Percentiles rank a stretch among this genome's conserved stretches.
phyloP scores from a whole-genome alignment of 352 stramenopile species.

The Pythium rishiriense region DNA sequence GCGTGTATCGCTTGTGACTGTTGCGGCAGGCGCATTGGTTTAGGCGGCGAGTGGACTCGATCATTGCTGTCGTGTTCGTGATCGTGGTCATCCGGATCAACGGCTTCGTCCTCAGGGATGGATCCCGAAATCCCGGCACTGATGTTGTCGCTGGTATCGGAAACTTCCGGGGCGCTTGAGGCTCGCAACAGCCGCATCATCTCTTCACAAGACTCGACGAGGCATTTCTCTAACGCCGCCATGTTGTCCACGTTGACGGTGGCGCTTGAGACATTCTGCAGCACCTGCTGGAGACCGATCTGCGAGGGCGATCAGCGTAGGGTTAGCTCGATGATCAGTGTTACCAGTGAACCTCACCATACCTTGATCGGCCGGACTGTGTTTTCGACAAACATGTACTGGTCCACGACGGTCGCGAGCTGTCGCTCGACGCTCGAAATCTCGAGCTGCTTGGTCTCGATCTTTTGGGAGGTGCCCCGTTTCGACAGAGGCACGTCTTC shows the following conservation, averaged over 20 bases:
- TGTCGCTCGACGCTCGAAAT: constrained; percentile 58
- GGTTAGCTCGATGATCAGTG: no score
- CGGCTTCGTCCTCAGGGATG: constrained; percentile 17
- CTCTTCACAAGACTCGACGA: constrained; percentile 66
- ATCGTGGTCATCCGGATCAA: constrained; percentile 8
- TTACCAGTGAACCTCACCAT: background rate
- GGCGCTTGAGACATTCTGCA: constrained; percentile 74
- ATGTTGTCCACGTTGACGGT: constrained; percentile 74
- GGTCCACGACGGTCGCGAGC: constrained; percentile 69
- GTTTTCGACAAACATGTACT: constrained; percentile 85
- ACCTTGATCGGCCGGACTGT: constrained; percentile 78
- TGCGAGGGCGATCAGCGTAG: constrained; percentile 23
- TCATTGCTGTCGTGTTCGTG: background rate
- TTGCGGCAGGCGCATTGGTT: no score
- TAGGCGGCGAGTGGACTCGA: background rate
- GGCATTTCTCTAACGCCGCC: constrained; percentile 48
- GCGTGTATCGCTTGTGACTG: background rate
- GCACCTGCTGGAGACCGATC: constrained; percentile 80
- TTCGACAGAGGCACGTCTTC: constrained; percentile 66
- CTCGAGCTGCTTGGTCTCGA: constrained; percentile 73
- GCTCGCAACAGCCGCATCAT: constrained; percentile 74
- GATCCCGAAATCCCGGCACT: background rate
- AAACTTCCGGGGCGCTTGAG: constrained; percentile 3
- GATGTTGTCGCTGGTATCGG: background rate
- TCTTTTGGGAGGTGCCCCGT: constrained; percentile 56